Evolutionary conservation across 805 yeast genomes (phyloP).

Genomic region (Candida suzukii): DNA sequence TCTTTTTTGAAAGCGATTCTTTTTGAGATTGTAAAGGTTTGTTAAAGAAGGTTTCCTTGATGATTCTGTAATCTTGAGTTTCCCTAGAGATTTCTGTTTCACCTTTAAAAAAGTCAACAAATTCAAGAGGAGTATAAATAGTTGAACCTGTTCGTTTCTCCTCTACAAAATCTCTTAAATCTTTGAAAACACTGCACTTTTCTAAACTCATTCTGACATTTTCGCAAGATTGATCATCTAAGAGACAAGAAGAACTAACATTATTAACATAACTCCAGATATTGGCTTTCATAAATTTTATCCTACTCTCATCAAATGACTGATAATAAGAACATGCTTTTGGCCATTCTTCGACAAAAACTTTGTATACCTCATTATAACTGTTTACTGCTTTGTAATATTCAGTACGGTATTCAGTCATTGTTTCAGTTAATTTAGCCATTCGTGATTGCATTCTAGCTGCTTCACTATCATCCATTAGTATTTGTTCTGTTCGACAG

Average conservation of each 20-base stretch:
- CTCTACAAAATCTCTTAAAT: conserved; percentile 46
- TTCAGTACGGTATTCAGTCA: conserved; percentile 38
- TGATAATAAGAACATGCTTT: conserved; percentile 55
- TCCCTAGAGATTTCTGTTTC: conserved; percentile 2
- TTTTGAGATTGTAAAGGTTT: conserved; percentile 12
- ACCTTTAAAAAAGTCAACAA: conserved; percentile 48
- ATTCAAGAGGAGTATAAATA: conserved; percentile 52
- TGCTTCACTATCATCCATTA: conserved; percentile 69
- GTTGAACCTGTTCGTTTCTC: conserved; percentile 59
- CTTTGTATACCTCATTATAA: conserved; percentile 48
- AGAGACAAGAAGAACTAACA: conserved; percentile 68
- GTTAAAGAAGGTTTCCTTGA: conserved; percentile 7
- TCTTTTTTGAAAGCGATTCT: conserved; percentile 5
- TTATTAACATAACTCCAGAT: conserved; percentile 76
- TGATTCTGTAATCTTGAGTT: background rate
- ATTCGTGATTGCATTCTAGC: conserved; percentile 53
- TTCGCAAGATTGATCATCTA: conserved; percentile 73
- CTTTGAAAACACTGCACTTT: conserved; percentile 54
- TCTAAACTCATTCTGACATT: conserved; percentile 61
- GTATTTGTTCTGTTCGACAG: conserved; percentile 51
- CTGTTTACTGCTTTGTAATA: conserved; percentile 50
- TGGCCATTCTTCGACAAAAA: conserved; percentile 71
- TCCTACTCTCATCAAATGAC: conserved; percentile 63
- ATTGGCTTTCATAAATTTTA: conserved; percentile 60
- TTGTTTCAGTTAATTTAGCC: conserved; percentile 37